These are phyloP conservation scores for Setaria viridis DNA, from an alignment of 202 grass and related monocot genomes.

Conservation along the genomic window DNA sequence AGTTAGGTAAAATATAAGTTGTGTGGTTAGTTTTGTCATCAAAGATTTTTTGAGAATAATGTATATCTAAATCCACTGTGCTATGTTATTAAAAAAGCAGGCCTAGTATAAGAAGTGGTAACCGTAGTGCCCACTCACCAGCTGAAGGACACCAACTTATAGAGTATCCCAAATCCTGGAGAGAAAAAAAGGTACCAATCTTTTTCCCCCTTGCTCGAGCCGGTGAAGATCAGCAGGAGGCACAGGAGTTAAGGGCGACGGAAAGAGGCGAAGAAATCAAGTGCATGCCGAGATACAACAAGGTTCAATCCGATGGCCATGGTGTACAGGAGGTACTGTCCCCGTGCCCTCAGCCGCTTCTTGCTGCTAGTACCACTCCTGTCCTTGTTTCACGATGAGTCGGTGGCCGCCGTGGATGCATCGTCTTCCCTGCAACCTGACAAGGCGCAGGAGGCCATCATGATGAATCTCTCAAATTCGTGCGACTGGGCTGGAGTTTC, in stretches of 20 bases:
- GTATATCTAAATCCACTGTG: not conserved
- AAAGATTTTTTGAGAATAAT: not conserved
- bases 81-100: not conserved
- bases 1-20: too few species aligned
- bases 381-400: not conserved
- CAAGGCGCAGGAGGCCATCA: not conserved
- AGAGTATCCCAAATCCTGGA: too few species aligned
- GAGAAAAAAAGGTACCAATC: too few species aligned
- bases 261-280: too few species aligned
- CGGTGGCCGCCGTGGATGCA: too few species aligned
- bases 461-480: not conserved
- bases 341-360: not conserved
- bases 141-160: too few species aligned
- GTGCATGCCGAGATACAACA: too few species aligned
- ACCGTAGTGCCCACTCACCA: not conserved
- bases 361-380: not conserved
- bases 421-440: not conserved
- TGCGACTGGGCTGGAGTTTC: slow-evolving; percentile 55
- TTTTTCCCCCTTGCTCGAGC: too few species aligned
- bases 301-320: slow-evolving; percentile 6
- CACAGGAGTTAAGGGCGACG: too few species aligned
- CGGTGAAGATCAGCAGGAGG: too few species aligned
- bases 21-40: not conserved
- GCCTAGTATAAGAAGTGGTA: not conserved
- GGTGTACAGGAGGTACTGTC: slow-evolving; percentile 24